Conservation (phyloP, 495 filamentous ascomycete species). For the Cercophora scortea region DNA sequence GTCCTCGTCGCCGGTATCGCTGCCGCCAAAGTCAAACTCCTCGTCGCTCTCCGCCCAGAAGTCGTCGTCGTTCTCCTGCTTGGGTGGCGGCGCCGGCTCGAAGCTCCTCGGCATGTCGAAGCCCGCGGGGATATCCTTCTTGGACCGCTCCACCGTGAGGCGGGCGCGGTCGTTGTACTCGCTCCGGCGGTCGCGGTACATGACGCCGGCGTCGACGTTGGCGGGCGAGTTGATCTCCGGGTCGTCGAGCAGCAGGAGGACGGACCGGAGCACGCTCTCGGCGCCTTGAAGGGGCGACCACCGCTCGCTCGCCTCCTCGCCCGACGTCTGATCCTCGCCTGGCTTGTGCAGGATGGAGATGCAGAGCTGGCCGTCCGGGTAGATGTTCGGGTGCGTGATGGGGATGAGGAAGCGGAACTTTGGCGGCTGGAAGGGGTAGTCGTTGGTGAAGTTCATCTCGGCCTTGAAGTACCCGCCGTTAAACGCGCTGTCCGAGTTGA, state of each 20-base stretch:
- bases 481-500: constrained; percentile 86
- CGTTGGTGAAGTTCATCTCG: constrained; percentile 75
- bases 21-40: constrained; percentile 74
- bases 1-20: constrained; percentile 50
- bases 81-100: constrained; percentile 52
- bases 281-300: constrained; percentile 91
- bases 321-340: constrained; percentile 86
- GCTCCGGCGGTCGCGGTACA: constrained; percentile 65
- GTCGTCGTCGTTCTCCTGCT: constrained; percentile 61
- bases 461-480: constrained; percentile 91
- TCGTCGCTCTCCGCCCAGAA: constrained; percentile 83
- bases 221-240: constrained; percentile 88
- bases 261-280: constrained; percentile 87
- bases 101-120: constrained; percentile 78
- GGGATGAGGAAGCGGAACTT: constrained; percentile 80
- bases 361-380: constrained; percentile 81
- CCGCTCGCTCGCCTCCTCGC: constrained; percentile 78
- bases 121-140: constrained; percentile 67
- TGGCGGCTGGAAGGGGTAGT: constrained; percentile 90
- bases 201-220: constrained; percentile 87
- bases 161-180: constrained; percentile 62
- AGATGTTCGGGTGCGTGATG: constrained; percentile 87
- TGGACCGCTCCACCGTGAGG: constrained; percentile 63
- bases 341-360: constrained; percentile 94
- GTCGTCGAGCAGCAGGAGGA: constrained; percentile 88